Evolutionary conservation across 495 filamentous ascomycete species (phyloP).

Genomic region (Cercophora scortea): DNA sequence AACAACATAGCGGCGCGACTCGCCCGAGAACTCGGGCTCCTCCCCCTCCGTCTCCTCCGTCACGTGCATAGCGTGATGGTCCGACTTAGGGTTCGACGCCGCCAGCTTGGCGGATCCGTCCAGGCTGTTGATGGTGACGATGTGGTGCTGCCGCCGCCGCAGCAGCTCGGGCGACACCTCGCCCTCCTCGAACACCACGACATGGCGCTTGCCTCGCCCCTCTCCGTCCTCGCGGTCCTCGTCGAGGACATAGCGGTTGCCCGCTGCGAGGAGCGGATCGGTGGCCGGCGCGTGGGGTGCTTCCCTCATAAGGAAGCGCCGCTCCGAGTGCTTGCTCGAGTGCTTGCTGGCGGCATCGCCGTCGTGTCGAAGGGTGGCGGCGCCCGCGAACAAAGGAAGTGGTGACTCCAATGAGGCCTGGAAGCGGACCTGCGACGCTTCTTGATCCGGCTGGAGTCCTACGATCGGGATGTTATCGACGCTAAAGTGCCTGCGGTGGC

Average conservation of each 20-base stretch:
- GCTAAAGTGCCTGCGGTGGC: conserved; percentile 22
- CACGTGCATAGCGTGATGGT: conserved; percentile 16
- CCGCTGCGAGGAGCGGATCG: conserved; percentile 22
- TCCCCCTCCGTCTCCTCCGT: conserved; percentile 11
- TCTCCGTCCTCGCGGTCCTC: conserved; percentile 6
- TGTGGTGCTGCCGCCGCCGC: conserved; percentile 14
- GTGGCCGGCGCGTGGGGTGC: conserved; percentile 20
- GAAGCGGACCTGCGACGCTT: conserved; percentile 16
- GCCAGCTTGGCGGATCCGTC: conserved; percentile 18
- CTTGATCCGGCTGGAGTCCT: not conserved
- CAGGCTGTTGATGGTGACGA: conserved; percentile 20
- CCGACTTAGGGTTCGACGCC: conserved; percentile 1
- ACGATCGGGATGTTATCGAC: conserved; percentile 21
- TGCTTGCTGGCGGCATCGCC: not conserved
- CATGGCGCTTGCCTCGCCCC: conserved; percentile 12
- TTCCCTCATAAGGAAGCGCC: conserved; percentile 21
- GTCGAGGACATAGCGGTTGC: conserved; percentile 22
- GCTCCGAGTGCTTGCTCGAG: conserved; percentile 6
- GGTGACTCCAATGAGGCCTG: conserved; percentile 18
- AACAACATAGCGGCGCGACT: conserved; percentile 20
- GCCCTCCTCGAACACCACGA: conserved; percentile 23
- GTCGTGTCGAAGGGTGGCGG: not conserved
- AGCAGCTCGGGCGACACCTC: conserved; percentile 18
- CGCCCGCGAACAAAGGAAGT: not conserved
- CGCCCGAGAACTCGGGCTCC: conserved; percentile 8